Evolutionary conservation across 768 basidiomycete species (phyloP), one percentile per base, ranked within the genome.

Genomic region (Boletellus ananas): DNA sequence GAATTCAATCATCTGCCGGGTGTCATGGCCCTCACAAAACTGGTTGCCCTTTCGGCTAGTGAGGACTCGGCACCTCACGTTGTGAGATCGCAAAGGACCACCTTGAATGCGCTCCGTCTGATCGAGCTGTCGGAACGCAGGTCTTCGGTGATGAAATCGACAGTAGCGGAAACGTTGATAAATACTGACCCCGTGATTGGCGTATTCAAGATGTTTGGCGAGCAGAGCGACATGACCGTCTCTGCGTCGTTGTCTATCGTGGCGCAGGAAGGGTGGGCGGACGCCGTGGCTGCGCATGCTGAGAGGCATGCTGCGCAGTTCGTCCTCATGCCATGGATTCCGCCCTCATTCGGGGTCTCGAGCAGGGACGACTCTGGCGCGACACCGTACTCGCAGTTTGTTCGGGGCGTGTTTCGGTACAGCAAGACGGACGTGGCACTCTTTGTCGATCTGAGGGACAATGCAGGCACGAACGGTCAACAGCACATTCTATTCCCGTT

Each of bases 51-150:
- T 2, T 66, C 18, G 50, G 45, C 60, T 6, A 21, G 46, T 0
- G 54, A 55, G 9, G 59, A 55, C n/a, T 1, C 37, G 8, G 18
- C 21, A 20, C 43, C 57, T 35, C 34, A 10, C 9, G 13, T 6
- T 1, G 23, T 3, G 16, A 43, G 37, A 6, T 27, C 48, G 2
- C 39, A 41, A 14, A 53, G 14, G 47, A 45, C 58, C 4, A 46
- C 42, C 10, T 74, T 95, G 31, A 81, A 91, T 55, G 87, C 88
- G 0, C 77, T 97, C 2, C 91, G 94, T 17, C 77, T 98, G 8
- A 81, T 98, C 35, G 94, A 97, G 64, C 73, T 97, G 39, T 89
- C 90, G 1, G 85, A 85, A 34, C 87, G 96, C 50, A 90, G 90
- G 2, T 93, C 90, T 3, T 87, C 88, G 1, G 81, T 95, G 33